phyloP scores from a whole-genome alignment of 75 land plant species.

The Adiantum capillusveneris region DNA sequence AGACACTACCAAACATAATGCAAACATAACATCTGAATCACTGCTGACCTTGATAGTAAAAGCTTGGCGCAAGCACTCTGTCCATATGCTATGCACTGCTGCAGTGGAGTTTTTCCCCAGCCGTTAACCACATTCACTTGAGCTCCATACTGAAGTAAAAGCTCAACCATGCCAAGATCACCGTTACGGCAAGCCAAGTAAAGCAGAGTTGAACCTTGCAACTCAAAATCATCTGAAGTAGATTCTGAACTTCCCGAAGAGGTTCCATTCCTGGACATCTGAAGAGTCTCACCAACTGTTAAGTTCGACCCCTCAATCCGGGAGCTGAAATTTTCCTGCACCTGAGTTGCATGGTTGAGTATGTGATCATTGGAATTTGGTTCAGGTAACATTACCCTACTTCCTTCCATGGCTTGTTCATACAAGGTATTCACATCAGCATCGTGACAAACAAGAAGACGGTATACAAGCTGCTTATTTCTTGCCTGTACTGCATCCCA shows the following conservation, averaged over 20 bases:
- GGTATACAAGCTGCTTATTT: conserved; percentile 49
- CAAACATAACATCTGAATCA: no score
- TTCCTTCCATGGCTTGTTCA: conserved; percentile 42
- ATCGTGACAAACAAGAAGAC: conserved; percentile 50
- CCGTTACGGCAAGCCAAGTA: conserved; percentile 83
- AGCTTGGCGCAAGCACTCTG: conserved; percentile 64
- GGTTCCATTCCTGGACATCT: neutral
- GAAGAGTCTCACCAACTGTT: no score
- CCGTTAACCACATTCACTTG: conserved; percentile 61
- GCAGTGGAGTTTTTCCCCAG: conserved; percentile 84
- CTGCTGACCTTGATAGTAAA: conserved; percentile 68
- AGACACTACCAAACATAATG: no score
- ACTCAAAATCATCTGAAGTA: conserved; percentile 18
- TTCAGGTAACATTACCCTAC: no score
- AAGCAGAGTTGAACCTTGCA: conserved; percentile 75
- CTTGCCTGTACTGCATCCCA: conserved; percentile 87
- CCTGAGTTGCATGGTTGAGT: no score
- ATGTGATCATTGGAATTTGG: no score
- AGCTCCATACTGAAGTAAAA: conserved; percentile 85
- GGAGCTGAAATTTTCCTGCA: no score
- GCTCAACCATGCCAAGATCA: conserved; percentile 64
- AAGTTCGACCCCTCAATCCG: no score
- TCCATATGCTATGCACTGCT: conserved; percentile 57
- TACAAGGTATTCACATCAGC: conserved; percentile 45
- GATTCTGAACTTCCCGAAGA: neutral